Evolutionary conservation across 2,329 filamentous ascomycete species (phyloP).

Genomic region (Cercospora berteroae): DNA sequence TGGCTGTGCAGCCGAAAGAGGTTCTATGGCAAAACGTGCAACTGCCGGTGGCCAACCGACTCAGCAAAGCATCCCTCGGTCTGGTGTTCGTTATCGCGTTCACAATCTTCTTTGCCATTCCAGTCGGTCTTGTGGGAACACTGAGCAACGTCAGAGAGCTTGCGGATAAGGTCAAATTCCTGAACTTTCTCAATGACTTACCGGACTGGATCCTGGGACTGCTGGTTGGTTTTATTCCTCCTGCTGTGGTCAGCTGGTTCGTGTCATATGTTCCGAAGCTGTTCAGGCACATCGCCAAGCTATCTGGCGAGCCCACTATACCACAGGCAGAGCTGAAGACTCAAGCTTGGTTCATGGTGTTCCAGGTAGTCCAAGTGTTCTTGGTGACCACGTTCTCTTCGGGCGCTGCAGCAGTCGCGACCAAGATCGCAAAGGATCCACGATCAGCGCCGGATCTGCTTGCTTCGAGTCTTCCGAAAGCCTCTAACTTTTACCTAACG

Average conservation of each 20-base stretch:
- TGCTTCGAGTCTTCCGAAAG: conserved; percentile 39
- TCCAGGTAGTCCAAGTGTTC: conserved; percentile 45
- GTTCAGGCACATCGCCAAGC: conserved; percentile 37
- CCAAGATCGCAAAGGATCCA: conserved; percentile 38
- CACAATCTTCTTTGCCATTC: conserved; percentile 41
- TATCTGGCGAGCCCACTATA: conserved; percentile 41
- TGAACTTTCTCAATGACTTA: conserved; percentile 35
- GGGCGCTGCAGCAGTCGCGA: conserved; percentile 37
- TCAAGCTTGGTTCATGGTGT: conserved; percentile 42
- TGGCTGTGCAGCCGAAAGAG: conserved; percentile 47
- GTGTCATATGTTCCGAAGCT: conserved; percentile 39
- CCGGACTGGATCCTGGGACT: conserved; percentile 34
- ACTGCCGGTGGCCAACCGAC: conserved; percentile 34
- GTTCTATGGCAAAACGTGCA: conserved; percentile 49
- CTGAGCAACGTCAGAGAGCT: conserved; percentile 38
- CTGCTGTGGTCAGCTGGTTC: conserved; percentile 36
- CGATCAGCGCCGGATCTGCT: conserved; percentile 35
- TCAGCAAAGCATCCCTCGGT: conserved; percentile 34
- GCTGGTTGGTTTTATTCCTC: conserved; percentile 36
- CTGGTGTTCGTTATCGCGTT: conserved; percentile 37
- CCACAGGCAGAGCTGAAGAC: conserved; percentile 46
- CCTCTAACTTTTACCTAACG: conserved; percentile 44
- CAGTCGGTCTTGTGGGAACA: conserved; percentile 36
- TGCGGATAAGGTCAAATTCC: conserved; percentile 31
- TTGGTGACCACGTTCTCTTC: conserved; percentile 43